Evolutionary conservation across 495 filamentous ascomycete genomes (phyloP).

Genomic region (Daldinia bambusicola): DNA sequence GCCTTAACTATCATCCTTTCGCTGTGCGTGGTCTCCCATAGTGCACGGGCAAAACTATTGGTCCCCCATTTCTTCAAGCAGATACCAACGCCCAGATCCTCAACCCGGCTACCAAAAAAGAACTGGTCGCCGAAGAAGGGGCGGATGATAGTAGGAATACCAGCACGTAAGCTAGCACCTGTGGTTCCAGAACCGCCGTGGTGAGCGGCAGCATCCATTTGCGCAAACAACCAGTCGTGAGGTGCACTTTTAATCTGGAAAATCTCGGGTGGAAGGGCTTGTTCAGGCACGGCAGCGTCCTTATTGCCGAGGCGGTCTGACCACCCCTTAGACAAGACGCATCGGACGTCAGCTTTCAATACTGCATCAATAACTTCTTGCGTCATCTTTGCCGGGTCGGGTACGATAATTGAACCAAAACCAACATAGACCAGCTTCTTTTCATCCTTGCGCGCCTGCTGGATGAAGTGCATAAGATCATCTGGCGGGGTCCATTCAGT

Average conservation of each 20-base stretch:
- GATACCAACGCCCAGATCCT: constrained; percentile 92
- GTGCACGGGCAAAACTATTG: constrained; percentile 78
- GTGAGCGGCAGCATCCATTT: constrained; percentile 94
- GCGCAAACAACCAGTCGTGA: constrained; percentile 95
- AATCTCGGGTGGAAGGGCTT: constrained; percentile 81
- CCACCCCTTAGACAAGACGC: constrained; percentile 98
- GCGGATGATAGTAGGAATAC: constrained; percentile 92
- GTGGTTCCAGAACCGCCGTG: constrained; percentile 97
- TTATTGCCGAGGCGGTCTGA: constrained; percentile 76
- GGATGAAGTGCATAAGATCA: constrained; percentile 83
- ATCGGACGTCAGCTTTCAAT: constrained; percentile 89
- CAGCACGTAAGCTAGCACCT: constrained; percentile 90
- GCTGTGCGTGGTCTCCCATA: constrained; percentile 92
- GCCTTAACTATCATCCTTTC: constrained; percentile 92
- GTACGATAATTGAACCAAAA: constrained; percentile 96
- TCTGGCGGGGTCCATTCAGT: constrained; percentile 76
- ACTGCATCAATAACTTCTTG: constrained; percentile 91
- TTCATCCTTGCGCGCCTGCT: constrained; percentile 76
- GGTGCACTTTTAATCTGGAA: constrained; percentile 89
- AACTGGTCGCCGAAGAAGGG: constrained; percentile 98
- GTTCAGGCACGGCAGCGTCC: constrained; percentile 66
- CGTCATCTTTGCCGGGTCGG: constrained; percentile 87
- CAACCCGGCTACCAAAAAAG: constrained; percentile 90
- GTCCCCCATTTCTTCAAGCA: constrained; percentile 90
- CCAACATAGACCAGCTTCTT: constrained; percentile 98